Evolutionary conservation across 352 stramenopile species (phyloP).

Genomic region (Saprolegnia parasitica): DNA sequence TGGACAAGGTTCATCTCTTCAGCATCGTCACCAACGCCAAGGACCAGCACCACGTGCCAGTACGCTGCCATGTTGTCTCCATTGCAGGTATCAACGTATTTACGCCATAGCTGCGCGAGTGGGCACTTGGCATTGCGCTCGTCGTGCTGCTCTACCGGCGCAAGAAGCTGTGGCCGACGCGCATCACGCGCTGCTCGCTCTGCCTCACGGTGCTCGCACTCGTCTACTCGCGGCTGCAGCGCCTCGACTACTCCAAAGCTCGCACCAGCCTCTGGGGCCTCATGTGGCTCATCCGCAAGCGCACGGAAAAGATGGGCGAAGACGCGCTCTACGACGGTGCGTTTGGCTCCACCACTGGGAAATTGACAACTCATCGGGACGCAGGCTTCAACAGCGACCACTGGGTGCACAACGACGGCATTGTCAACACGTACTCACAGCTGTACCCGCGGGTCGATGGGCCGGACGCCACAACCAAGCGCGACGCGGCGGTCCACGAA

Average conservation of each 20-base stretch:
- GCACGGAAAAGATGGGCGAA: constrained; percentile 44
- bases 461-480: not conserved
- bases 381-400: constrained; percentile 48
- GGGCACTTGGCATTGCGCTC: constrained; percentile 22
- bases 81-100: not conserved
- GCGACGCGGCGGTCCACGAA: constrained; percentile 22
- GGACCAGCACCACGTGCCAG: constrained; percentile 38
- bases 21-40: constrained; percentile 65
- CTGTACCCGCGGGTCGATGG: constrained; percentile 52
- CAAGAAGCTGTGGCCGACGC: constrained; percentile 33
- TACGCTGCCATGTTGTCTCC: constrained; percentile 23
- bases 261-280: constrained; percentile 50
- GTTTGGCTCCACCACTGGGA: not conserved
- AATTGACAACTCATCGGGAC: not conserved
- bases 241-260: constrained; percentile 61
- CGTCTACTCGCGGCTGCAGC: constrained; percentile 37
- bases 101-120: constrained; percentile 20
- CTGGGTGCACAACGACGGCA: constrained; percentile 71
- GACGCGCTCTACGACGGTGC: constrained; percentile 46
- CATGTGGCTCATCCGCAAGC: constrained; percentile 61
- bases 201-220: constrained; percentile 29
- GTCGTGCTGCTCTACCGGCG: constrained; percentile 33
- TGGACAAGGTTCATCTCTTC: constrained; percentile 44
- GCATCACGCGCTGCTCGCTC: constrained; percentile 18
- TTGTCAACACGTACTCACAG: constrained; percentile 69